Base-by-base conservation (phyloP, 192 early-diverging fungal genomes). In the Backusella mclennaniae region DNA sequence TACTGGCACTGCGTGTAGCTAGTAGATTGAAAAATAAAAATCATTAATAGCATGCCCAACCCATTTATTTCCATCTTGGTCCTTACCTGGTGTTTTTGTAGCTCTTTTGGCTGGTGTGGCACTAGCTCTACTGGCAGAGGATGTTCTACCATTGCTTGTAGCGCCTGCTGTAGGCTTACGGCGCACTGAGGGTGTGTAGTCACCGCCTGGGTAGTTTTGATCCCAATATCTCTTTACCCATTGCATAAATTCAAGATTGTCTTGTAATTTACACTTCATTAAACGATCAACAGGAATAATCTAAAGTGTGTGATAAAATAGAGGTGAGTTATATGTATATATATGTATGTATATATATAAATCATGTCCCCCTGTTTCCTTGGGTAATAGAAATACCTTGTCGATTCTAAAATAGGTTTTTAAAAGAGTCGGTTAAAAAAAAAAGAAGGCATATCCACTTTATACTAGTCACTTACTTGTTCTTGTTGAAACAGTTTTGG, bases 221-320 rank as follows among this genome's bases (percentile, higher is more conserved):
- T 99, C 95, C 96, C 95, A 96, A 83, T 88, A 96, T 69, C 89
- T 91, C 78, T 95, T 97, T 76, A 96, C 74, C 95, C 96, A 99
- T 80, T 98, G 97, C 77, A 97, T 77, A 80, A 99, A 96, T 89
- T 97, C 96, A 73, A 99, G 89, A 82, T 99, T 99, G 85, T 99
- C 97, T 87, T 97, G 96, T 76, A 99, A 95, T 73, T 93, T 94
- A 86, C 95, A 95, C 84, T 97, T 99, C 77, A 93, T 88, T 53
- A 99, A 85, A 12, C 91, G 85, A 26, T 96, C 91, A 9, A 96
- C 95, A 56, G 95, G 94, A 70, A 99, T 91, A n/a, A 84, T 84
- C 91, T 90, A 79, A 17, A 11, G 9, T 39, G 38, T 39, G 41
- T 15, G 66, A 78, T 21, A 72, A 63, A 75, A 35, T 33, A 33